Evolutionary conservation across 2,329 filamentous ascomycete genomes (phyloP), one percentile per base, ranked within the genome.

Genomic region (Epichloe uncinata): DNA sequence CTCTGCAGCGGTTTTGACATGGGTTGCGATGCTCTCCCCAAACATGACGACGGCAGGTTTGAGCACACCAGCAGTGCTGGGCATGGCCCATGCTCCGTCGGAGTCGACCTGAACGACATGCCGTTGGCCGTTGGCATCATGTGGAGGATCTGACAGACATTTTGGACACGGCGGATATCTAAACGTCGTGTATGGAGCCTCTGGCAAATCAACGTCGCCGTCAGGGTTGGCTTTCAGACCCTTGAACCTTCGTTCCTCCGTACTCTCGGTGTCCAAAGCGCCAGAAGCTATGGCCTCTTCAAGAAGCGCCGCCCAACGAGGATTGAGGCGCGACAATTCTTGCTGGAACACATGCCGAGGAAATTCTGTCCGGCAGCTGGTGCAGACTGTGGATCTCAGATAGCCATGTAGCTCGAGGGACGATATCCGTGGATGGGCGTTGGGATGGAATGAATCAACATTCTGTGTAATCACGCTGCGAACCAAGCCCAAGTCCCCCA

Each of bases 21-120:
- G 60, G 1, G 69, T 66, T 0, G 78, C 72, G 46, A 97, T 95
- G 52, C 81, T 90, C 67, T 97, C 93, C 93, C 93, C 93, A 64
- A 97, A 97, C 88, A 97, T 96, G 58, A 90, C 82, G 2, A 98
- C 90, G 1, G 87, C 87, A 3, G 93, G 93, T 62, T 97, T 97
- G 50, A 98, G 66, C 37, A 97, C 80, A 2, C 91, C 93, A 0
- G 81, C 87, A 2, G 76, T 81, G 57, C 80, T 82, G 0, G 69
- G 69, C 5, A 73, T 58, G 38, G 73, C 68, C 87, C 84, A 94
- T 0, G 89, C 91, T 0, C 91, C 91, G 48, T 96, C 88, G 1
- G 62, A 58, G 59, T 96, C 91, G 12, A 85, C 77, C 54, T 85
- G 73, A 1, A 96, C 82, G 26, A 66, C 69, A 16, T 75, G 72